Evolutionary conservation across 2,329 filamentous ascomycete species (phyloP).

Genomic region (Cytospora piceae): DNA sequence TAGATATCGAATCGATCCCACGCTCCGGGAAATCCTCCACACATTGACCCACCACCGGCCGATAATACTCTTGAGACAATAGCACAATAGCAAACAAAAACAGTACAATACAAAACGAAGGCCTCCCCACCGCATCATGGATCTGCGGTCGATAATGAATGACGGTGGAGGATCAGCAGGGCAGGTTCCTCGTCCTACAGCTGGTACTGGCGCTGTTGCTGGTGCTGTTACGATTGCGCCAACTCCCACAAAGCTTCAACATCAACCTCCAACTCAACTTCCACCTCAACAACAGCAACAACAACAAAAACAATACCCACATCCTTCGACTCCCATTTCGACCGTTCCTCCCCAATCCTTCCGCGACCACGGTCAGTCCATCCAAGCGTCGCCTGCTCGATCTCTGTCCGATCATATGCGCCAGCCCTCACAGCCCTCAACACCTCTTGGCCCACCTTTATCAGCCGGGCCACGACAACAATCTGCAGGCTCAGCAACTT

Average conservation of each 20-base stretch:
- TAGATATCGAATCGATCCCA: not conserved
- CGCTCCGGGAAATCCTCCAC: not conserved
- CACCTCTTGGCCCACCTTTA: constrained; percentile 57
- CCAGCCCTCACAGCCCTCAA: constrained; percentile 57
- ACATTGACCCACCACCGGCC: not conserved
- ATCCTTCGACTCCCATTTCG: constrained; percentile 45
- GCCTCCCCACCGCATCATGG: constrained; percentile 43
- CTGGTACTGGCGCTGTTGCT: constrained; percentile 34
- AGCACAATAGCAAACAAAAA: constrained; percentile 4
- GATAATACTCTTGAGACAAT: constrained; percentile 1
- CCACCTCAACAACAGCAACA: constrained; percentile 34
- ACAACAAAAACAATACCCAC: constrained; percentile 39
- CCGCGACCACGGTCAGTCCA: constrained; percentile 53
- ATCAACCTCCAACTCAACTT: constrained; percentile 24
- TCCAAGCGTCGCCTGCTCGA: constrained; percentile 54
- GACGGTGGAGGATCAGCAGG: constrained; percentile 47
- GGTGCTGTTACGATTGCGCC: constrained; percentile 22
- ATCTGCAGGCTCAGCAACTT: constrained; percentile 45
- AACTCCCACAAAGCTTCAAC: constrained; percentile 32
- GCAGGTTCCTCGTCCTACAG: constrained; percentile 40
- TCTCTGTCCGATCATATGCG: constrained; percentile 48
- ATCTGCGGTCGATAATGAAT: constrained; percentile 60
- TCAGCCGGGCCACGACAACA: constrained; percentile 49
- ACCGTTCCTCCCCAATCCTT: constrained; percentile 50
- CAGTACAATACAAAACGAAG: not conserved